Percentiles rank a stretch among this genome's conserved stretches.
Evolutionary conservation across 495 filamentous ascomycete genomes (phyloP).

Genomic region (Annulohypoxylon bovei): DNA sequence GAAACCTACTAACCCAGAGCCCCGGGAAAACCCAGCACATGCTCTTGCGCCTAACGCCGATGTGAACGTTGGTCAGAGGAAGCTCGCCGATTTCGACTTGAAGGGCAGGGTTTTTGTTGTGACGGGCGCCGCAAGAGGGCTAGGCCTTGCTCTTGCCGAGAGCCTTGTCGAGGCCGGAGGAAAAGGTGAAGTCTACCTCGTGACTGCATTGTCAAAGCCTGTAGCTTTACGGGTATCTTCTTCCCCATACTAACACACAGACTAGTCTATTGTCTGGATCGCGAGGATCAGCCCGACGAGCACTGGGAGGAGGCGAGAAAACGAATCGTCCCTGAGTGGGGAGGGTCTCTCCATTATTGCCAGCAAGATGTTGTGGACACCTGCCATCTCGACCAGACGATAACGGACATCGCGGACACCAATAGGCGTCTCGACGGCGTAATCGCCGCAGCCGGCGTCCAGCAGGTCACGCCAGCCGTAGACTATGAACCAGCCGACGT

Average conservation of each 20-base stretch:
- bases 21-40: slow-evolving; percentile 36
- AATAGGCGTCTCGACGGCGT: slow-evolving; percentile 73
- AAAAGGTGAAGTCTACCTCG: slow-evolving; percentile 57
- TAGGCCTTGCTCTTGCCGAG: slow-evolving; percentile 74
- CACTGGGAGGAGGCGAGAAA: slow-evolving; percentile 63
- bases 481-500: slow-evolving; percentile 74
- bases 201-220: not conserved
- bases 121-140: slow-evolving; percentile 69
- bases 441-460: slow-evolving; percentile 78
- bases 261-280: slow-evolving; percentile 73
- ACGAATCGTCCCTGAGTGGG: slow-evolving; percentile 59
- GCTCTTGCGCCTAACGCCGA: slow-evolving; percentile 37
- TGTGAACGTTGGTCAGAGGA: slow-evolving; percentile 40
- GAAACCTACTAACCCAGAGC: slow-evolving; percentile 39
- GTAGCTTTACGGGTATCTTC: not conserved
- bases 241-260: slow-evolving; percentile 6
- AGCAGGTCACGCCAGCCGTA: slow-evolving; percentile 73
- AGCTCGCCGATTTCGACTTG: slow-evolving; percentile 61
- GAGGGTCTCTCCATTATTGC: slow-evolving; percentile 69
- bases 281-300: slow-evolving; percentile 57
- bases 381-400: slow-evolving; percentile 60
- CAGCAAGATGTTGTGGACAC: slow-evolving; percentile 72
- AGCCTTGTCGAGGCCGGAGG: slow-evolving; percentile 76
- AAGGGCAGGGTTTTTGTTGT: slow-evolving; percentile 68
- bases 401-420: slow-evolving; percentile 64